A percentile compares a stretch with the other conserved stretches of the same genome.
phyloP scores from a whole-genome alignment of 1,284 basidiomycete species.

The Hemileia vastatrix region DNA sequence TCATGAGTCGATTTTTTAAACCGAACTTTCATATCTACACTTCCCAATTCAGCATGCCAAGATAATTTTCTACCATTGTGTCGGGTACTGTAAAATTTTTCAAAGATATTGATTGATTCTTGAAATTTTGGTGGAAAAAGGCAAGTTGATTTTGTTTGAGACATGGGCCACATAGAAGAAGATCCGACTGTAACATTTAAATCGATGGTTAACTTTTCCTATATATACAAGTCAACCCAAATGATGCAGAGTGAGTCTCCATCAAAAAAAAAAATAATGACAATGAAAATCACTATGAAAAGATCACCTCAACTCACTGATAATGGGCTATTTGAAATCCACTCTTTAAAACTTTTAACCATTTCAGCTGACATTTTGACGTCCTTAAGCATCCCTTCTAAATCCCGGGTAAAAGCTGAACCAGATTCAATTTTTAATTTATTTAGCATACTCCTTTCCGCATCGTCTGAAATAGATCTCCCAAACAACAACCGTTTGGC shows the following conservation, averaged over 20 bases:
- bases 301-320: slow-evolving; percentile 46
- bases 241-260: slow-evolving; percentile 11
- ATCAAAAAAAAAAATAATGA: slow-evolving; percentile 2
- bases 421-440: slow-evolving; percentile 97
- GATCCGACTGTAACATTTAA: slow-evolving; percentile 81
- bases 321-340: slow-evolving; percentile 50
- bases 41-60: slow-evolving; percentile 89
- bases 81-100: slow-evolving; percentile 76
- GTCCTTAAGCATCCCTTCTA: slow-evolving; percentile 99
- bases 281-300: neutral
- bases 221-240: neutral
- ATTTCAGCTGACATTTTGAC: slow-evolving; percentile 83
- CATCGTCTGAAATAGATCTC: slow-evolving; percentile 89
- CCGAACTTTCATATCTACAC: slow-evolving; percentile 71
- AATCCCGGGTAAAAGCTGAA: slow-evolving; percentile 91
- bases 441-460: slow-evolving; percentile 92
- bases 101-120: slow-evolving; percentile 63
- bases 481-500: slow-evolving; percentile 79
- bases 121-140: slow-evolving; percentile 59
- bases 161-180: slow-evolving; percentile 79
- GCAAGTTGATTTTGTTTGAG: slow-evolving; percentile 56
- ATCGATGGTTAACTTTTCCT: slow-evolving; percentile 61
- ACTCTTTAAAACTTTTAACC: slow-evolving; percentile 61
- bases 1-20: slow-evolving; percentile 79
- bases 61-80: slow-evolving; percentile 83